Base-by-base conservation (phyloP, 345 rosid species). In the Acer campestre region DNA sequence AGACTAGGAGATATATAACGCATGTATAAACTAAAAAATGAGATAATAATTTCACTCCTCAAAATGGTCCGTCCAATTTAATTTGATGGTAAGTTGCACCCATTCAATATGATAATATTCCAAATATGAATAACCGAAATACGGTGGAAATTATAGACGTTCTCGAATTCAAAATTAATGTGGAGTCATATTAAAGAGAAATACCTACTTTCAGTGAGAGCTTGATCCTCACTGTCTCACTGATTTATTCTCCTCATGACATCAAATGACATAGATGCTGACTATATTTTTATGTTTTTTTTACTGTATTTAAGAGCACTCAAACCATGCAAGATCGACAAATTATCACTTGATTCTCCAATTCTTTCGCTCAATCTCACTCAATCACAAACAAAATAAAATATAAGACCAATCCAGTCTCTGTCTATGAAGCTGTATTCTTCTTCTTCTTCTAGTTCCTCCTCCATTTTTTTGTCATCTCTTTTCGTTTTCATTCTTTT, bases 381-480 rank as follows among this genome's bases (percentile, higher is more conserved):
- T 20, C 8, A 16, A 53, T 53, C 58, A 53, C 1, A 53, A 16
- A 16, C n/a, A 14, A 53, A 53, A 53, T 7, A 53, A 53, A 53
- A 53, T 53, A 53, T 53, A 16, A 53, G n/a, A 74, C 67, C 78
- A 35, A 71, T 71, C 58, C 22, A 38, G 53, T 71, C 35, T 40
- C 27, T 20, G 49, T 42, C 18, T 14, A 35, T 35, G 70, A 31
- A 71, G 64, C 10, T 38, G 13, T 27, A 29, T 29, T 29, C 46
- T 42, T 42, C 46, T 42, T 42, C 46, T 42, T 42, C 35, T 71
- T 38, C 70, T 35, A 51, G 35, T 49, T 62, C 49, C 25, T 29
- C 71, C 25, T 62, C 65, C 46, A 49, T 9, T 6, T 22, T 63
- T 18, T 4, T 53, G 56, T 61, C 58, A 7, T 59, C 61, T 3